Base-by-base conservation (phyloP, 2,329 filamentous ascomycete species). In the Aspergillus novofumigatus region DNA sequence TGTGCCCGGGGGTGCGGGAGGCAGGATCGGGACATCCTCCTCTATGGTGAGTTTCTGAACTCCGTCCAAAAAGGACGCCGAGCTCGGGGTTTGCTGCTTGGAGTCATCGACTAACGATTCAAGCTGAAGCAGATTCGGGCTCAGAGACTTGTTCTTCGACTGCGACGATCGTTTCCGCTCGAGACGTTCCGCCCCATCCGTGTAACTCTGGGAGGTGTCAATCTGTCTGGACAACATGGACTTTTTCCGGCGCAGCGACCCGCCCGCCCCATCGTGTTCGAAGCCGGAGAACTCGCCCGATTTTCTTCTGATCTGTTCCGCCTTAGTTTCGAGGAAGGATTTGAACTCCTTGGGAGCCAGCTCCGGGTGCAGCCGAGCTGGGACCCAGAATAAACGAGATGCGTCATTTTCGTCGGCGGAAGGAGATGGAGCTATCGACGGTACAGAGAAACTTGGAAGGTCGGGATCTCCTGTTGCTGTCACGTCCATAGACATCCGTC, bases 301-400 rank as follows among this genome's bases (percentile, higher is more conserved):
- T 66, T 90, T 85, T 63, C 92, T 83, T 72, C 91, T 88, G 65
- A 97, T 96, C 38, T 90, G 88, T 65, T 96, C 90, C 11, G 97
- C 91, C 69, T 92, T 87, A 61, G 92, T 95, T 68, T 99, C 93
- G 2, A 99, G 83, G 65, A 97, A 99, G 1, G 89, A 93, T 75
- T 96, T 97, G 80, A 97, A 99, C 66, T 97, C 94, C 69, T 90
- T 92, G 1, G 94, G 94, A 2, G 94, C 94, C 51, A 99, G 80
- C 74, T 99, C 94, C 0, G 94, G 94, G 67, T 99, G 94, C 28
- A 99, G 83, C 57, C 92, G 86, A 25, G 94, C 94, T 4, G 94
- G 94, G 5, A 99, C 94, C 94, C 94, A 99, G 63, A 97, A 90
- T 58, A 97, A 77, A 60, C 92, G 85, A 2, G 92, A 92, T 7